These are phyloP conservation scores for Quercus berberidifolia DNA, from an alignment of 306 rosid genomes.

Conservation along the genomic window DNA sequence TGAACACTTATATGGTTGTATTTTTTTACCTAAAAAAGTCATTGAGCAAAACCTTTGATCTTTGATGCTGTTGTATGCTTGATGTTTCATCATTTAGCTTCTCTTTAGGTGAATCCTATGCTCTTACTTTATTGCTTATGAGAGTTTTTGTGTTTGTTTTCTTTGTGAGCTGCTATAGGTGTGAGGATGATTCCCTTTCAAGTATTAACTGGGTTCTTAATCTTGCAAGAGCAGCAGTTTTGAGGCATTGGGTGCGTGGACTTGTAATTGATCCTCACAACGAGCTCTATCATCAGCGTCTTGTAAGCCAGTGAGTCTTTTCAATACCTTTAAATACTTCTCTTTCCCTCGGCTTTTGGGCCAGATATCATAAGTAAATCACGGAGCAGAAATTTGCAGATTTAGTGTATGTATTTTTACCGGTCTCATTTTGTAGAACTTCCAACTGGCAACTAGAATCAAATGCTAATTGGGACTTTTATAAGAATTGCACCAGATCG, in stretches of 20 bases:
- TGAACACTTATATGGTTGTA: neutral
- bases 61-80: conserved; percentile 3
- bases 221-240: conserved; percentile 81
- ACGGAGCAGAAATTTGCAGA: neutral
- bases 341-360: neutral
- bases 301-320: conserved; percentile 69
- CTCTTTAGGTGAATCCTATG: neutral
- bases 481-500: neutral
- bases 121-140: neutral
- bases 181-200: conserved; percentile 90
- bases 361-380: neutral
- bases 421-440: neutral
- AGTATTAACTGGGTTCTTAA: conserved; percentile 81
- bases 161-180: conserved; percentile 44
- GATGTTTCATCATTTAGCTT: neutral
- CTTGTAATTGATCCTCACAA: conserved; percentile 98
- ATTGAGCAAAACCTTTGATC: conserved; percentile 19
- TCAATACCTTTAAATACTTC: neutral
- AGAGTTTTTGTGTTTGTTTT: conserved; percentile 14
- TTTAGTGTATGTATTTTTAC: neutral
- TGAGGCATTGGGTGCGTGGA: conserved; percentile 93
- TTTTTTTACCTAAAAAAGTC: conserved; percentile 8
- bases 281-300: conserved; percentile 93
- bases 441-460: neutral
- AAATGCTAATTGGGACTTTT: neutral